phyloP scores from a whole-genome alignment of 2,329 filamentous ascomycete species.

The Botrytis hyacinthi region DNA sequence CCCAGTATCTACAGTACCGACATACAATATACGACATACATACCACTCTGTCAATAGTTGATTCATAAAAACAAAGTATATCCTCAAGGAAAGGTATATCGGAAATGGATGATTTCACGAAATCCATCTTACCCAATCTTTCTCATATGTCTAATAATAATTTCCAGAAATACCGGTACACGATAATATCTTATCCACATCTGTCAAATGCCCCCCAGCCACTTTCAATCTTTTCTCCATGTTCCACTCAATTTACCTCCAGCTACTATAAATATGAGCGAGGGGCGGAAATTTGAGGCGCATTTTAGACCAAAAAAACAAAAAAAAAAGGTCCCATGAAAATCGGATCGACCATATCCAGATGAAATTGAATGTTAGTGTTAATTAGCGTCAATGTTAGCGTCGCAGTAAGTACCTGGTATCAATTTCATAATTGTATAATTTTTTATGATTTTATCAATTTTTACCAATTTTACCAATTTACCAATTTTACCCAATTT shows the following conservation, averaged over 20 bases:
- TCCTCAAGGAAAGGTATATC: not conserved
- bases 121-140: no score
- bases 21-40: not conserved
- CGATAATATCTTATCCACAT: not conserved
- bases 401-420: no score
- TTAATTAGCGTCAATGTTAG: not conserved
- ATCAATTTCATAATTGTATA: not conserved
- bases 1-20: not conserved
- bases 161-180: not conserved
- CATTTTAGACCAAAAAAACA: not conserved
- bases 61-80: not conserved
- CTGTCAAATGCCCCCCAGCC: not conserved
- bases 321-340: not conserved
- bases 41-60: not conserved
- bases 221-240: not conserved
- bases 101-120: no score
- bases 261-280: not conserved
- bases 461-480: no score
- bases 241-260: not conserved
- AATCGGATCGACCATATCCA: not conserved
- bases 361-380: not conserved
- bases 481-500: not conserved
- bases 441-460: not conserved
- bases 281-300: constrained; percentile 8
- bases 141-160: constrained; percentile 1